These are phyloP conservation scores for Aspergillus quadricinctus DNA, from an alignment of 2,329 filamentous ascomycete species.

Conservation along the genomic window DNA sequence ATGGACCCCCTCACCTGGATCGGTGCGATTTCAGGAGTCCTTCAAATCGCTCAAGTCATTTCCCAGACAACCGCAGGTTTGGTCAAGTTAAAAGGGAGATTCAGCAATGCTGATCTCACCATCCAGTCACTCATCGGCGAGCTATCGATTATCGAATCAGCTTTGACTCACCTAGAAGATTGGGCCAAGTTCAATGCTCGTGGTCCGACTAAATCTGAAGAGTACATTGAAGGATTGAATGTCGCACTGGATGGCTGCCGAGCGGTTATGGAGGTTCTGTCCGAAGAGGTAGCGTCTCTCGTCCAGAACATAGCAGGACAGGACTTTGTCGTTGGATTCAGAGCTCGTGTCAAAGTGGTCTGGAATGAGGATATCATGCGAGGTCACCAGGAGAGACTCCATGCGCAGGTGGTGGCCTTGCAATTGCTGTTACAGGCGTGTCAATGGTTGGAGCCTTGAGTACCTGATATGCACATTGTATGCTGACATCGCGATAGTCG, in stretches of 20 bases:
- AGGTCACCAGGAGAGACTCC: constrained; percentile 32
- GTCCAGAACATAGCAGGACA: constrained; percentile 18
- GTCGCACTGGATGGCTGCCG: constrained; percentile 34
- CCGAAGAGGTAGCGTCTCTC: constrained; percentile 29
- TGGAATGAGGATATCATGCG: constrained; percentile 38
- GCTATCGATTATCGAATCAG: constrained; percentile 32
- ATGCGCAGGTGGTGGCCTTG: constrained; percentile 34
- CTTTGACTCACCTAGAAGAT: constrained; percentile 34
- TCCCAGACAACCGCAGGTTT: constrained; percentile 30
- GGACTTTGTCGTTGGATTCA: constrained; percentile 20
- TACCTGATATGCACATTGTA: background rate
- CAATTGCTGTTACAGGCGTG: constrained; percentile 37
- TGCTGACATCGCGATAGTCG: constrained; percentile 18
- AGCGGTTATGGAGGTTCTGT: constrained; percentile 34
- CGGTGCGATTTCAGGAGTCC: constrained; percentile 29
- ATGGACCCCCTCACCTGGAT: constrained; percentile 36
- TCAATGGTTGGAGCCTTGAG: constrained; percentile 29
- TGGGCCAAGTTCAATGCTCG: constrained; percentile 26
- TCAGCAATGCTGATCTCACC: constrained; percentile 34
- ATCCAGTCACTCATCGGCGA: constrained; percentile 35
- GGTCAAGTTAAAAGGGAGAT: constrained; percentile 31
- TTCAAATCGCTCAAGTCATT: constrained; percentile 33
- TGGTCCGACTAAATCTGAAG: constrained; percentile 20
- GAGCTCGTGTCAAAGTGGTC: constrained; percentile 24
- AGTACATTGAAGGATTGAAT: constrained; percentile 27